A percentile compares a stretch with the other conserved stretches of the same genome.
Evolutionary conservation across 306 rosid genomes (phyloP).

Genomic region (Medicago arabica): DNA sequence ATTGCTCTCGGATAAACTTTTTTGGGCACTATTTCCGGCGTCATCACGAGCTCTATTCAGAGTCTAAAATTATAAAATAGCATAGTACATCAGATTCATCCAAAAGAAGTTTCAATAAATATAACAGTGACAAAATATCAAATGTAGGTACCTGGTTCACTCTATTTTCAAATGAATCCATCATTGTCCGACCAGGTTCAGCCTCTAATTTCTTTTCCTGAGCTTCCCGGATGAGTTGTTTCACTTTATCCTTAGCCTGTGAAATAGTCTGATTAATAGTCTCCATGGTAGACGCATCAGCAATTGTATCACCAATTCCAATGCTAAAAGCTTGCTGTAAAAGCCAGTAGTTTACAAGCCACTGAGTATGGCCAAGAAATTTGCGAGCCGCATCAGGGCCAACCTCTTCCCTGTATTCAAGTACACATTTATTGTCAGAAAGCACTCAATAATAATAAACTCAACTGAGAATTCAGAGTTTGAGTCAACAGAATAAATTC

Average conservation of each 20-base stretch:
- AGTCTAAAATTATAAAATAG: slow-evolving; percentile 49
- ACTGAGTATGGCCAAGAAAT: slow-evolving; percentile 96
- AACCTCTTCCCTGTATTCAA: slow-evolving; percentile 89
- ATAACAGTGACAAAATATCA: slow-evolving; percentile 30
- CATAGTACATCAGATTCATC: slow-evolving; percentile 31
- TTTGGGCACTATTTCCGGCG: slow-evolving; percentile 97
- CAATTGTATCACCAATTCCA: slow-evolving; percentile 98
- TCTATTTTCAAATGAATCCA: slow-evolving; percentile 96
- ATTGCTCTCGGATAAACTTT: slow-evolving; percentile 94
- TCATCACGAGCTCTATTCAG: slow-evolving; percentile 98
- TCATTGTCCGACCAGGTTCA: slow-evolving; percentile 98
- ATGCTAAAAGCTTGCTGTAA: slow-evolving; percentile 95
- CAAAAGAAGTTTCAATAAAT: slow-evolving; percentile 11
- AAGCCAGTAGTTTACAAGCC: slow-evolving; percentile 99
- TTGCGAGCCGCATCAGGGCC: slow-evolving; percentile 99
- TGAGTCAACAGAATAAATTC: slow-evolving; percentile 20
- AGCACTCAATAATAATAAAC: neutral
- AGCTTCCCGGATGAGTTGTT: slow-evolving; percentile 81
- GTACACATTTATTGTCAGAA: slow-evolving; percentile 30
- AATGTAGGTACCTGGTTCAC: slow-evolving; percentile 77
- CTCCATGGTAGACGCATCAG: slow-evolving; percentile 96
- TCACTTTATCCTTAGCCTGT: slow-evolving; percentile 85
- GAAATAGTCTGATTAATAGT: slow-evolving; percentile 88
- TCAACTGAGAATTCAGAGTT: neutral
- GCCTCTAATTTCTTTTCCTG: slow-evolving; percentile 87